These are phyloP conservation scores for Leptographium lundbergii DNA, from an alignment of 2,329 filamentous ascomycete species.

Conservation along the genomic window DNA sequence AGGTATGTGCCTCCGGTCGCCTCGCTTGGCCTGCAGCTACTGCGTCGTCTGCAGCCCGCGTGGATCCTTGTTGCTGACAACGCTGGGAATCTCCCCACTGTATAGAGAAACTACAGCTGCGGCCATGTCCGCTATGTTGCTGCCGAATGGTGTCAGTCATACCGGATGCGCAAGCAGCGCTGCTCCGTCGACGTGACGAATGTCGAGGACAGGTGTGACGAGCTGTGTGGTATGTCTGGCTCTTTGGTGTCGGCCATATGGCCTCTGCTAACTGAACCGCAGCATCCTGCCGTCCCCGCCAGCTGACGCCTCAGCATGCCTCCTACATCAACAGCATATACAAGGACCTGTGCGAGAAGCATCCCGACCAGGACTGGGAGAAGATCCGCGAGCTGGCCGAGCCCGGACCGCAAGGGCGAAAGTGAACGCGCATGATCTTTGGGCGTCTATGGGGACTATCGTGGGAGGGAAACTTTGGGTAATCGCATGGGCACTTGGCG, in stretches of 20 bases:
- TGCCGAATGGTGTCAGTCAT: constrained; percentile 17
- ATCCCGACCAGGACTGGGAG: constrained; percentile 2
- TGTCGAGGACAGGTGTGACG: not conserved
- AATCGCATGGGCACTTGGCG: too few relatives aligned
- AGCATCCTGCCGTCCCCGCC: constrained; percentile 1
- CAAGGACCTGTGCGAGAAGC: constrained; percentile 1
- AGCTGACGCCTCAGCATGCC: not conserved
- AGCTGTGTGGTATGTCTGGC: not conserved
- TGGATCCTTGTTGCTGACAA: not conserved
- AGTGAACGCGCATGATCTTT: not conserved
- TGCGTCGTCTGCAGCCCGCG: not conserved
- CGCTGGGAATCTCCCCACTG: not conserved
- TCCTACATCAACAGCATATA: constrained; percentile 3
- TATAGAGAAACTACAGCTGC: constrained; percentile 17
- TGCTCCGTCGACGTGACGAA: not conserved
- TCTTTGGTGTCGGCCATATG: too few relatives aligned
- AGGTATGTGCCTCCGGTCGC: not conserved
- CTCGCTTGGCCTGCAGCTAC: not conserved
- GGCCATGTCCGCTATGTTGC: constrained; percentile 20
- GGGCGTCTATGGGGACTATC: too few relatives aligned
- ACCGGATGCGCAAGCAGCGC: constrained; percentile 1
- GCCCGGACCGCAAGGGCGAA: not conserved
- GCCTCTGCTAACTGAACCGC: not conserved
- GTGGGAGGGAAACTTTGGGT: too few relatives aligned
- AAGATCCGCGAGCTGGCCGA: constrained; percentile 1